Conservation (phyloP, 768 basidiomycete genomes). For the Termitomyces sp. region DNA sequence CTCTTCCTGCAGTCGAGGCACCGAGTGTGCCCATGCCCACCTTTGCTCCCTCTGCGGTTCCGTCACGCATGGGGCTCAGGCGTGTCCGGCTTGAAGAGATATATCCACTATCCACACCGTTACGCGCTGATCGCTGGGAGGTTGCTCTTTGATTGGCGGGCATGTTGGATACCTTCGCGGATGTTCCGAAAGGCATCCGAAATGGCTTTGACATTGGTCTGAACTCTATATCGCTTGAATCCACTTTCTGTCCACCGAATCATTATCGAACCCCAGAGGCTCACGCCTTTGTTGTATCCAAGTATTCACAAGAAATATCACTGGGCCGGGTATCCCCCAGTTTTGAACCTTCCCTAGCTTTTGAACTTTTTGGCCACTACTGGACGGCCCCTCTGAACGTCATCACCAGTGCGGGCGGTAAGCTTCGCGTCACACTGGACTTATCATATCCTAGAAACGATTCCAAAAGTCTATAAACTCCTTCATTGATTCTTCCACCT, state of each 20-base stretch:
- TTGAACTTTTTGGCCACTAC: not conserved
- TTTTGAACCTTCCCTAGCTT: not conserved
- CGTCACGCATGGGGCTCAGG: no score
- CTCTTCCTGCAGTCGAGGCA: no score
- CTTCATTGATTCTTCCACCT: not conserved
- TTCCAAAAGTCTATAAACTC: not conserved
- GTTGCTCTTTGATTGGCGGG: not conserved
- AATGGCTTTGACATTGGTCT: not conserved
- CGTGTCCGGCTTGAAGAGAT: no score
- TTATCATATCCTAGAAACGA: not conserved
- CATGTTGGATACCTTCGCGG: not conserved
- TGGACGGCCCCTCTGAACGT: not conserved
- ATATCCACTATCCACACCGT: not conserved
- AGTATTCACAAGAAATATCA: not conserved
- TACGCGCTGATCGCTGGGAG: not conserved
- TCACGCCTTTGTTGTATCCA: not conserved
- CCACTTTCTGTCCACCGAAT: not conserved
- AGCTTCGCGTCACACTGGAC: not conserved
- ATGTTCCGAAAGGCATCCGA: not conserved
- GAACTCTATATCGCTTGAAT: not conserved
- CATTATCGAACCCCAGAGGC: not conserved
- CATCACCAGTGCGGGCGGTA: not conserved
- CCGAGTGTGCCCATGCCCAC: no score
- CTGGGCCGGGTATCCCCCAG: not conserved
- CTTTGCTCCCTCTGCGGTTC: no score